These are phyloP conservation scores for Sclerotinia nivalis DNA, from an alignment of 2,329 filamentous ascomycete species.

Conservation along the genomic window DNA sequence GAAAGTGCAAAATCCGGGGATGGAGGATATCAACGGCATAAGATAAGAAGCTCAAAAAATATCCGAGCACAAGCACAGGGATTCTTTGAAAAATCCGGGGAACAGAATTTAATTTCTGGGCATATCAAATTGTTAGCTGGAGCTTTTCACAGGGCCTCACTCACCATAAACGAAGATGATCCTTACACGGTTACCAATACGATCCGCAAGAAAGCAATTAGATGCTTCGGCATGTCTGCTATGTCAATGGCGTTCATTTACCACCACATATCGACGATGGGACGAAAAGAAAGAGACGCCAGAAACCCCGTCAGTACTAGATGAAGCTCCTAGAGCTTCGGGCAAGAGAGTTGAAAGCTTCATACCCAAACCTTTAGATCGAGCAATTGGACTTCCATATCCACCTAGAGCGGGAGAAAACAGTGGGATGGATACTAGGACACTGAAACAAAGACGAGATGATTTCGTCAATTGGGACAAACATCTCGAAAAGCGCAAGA, in stretches of 20 bases:
- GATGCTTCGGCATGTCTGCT: slow-evolving; percentile 47
- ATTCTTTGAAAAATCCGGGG: slow-evolving; percentile 4
- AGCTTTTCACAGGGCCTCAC: neutral
- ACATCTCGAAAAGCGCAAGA: slow-evolving; percentile 72
- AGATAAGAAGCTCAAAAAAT: slow-evolving; percentile 3
- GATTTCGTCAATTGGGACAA: slow-evolving; percentile 86
- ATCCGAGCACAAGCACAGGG: neutral
- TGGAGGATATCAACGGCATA: slow-evolving; percentile 31
- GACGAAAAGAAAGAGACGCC: slow-evolving; percentile 35
- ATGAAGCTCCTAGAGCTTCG: slow-evolving; percentile 60
- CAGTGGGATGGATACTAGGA: slow-evolving; percentile 69
- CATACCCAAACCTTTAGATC: slow-evolving; percentile 59
- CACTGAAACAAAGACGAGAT: slow-evolving; percentile 66
- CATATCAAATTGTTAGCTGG: neutral
- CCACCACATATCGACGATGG: slow-evolving; percentile 46
- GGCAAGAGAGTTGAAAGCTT: slow-evolving; percentile 58
- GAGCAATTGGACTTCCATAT: slow-evolving; percentile 78
- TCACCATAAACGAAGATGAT: slow-evolving; percentile 33
- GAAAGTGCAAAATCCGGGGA: slow-evolving; percentile 28
- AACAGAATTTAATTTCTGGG: slow-evolving; percentile 8
- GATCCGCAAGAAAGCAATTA: slow-evolving; percentile 27
- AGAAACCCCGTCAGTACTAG: slow-evolving; percentile 49
- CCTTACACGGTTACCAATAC: slow-evolving; percentile 31
- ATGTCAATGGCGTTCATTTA: slow-evolving; percentile 55
- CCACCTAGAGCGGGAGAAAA: slow-evolving; percentile 81